phyloP scores from a whole-genome alignment of 345 rosid genomes.

The Garcia nutans region DNA sequence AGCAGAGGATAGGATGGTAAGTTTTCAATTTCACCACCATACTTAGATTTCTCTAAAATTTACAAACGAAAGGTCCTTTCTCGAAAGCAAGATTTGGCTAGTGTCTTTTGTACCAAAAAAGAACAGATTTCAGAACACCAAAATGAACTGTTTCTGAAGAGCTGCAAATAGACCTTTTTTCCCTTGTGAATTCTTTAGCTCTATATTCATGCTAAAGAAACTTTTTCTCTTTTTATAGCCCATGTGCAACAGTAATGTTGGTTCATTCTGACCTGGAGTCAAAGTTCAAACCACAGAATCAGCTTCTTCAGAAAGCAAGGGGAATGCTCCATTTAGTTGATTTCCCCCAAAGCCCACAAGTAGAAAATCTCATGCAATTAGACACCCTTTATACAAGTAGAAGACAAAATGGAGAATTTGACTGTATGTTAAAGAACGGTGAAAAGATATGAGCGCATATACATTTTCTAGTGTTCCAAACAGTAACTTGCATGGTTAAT shows the following conservation, averaged over 20 bases:
- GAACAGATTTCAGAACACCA: not conserved
- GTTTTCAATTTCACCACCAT: not conserved
- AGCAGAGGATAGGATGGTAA: not conserved
- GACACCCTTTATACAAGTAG: not conserved
- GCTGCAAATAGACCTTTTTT: not conserved
- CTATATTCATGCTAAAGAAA: not conserved
- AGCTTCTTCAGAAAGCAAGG: not conserved
- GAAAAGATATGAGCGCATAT: not conserved
- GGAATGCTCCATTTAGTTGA: not conserved
- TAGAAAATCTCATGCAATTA: not conserved
- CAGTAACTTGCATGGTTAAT: constrained; percentile 10
- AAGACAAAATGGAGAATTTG: not conserved
- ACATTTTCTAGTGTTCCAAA: not conserved
- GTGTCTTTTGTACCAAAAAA: not conserved
- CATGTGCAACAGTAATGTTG: not conserved
- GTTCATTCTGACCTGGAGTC: not conserved
- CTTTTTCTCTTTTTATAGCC: not conserved
- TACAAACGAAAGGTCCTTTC: not conserved
- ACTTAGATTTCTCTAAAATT: not conserved
- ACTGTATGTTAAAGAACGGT: not conserved
- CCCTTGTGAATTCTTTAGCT: not conserved
- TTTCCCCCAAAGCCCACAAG: not conserved
- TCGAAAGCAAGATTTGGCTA: not conserved
- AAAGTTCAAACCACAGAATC: not conserved
- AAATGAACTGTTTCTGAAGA: not conserved